Base-by-base conservation (phyloP, 1,284 basidiomycete species). In the Polyporus tsugae region DNA sequence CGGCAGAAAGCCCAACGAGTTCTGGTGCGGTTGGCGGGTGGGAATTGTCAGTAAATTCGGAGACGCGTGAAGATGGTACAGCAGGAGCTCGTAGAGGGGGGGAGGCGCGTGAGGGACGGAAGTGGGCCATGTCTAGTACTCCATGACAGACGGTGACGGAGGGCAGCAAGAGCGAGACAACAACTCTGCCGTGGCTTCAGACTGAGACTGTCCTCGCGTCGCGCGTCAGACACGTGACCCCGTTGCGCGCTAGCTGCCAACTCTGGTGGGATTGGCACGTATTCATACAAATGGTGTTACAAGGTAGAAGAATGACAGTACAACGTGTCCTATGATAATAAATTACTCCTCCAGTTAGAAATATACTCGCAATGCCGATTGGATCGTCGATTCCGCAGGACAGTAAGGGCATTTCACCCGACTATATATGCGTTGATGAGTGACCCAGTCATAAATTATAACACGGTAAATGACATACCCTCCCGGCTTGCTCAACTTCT, bases 371-470 rank as follows among this genome's bases (percentile, higher is more conserved):
- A 95, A 75, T 6, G 93, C 92, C 49, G 82, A 78, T 59, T 77
- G 81, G 42, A 87, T 80, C 60, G 82, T 81, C 2, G 92, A 92
- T 77, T 95, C 94, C 19, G 86, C 80, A n/a, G 95, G 95, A 77
- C 95, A 96, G 79, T 96, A 96, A 2, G 95, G 95, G 74, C 95
- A 96, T 77, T 96, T 96, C 67, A 95, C 91, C 7, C 91, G 89
- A 29, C 94, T 95, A 19, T 60, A 39, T 58, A 39, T 58, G 5
- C 39, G 29, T 39, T 74, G 10, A 71, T 17, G 44, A 67, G 42
- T 22, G 15, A 11, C 7, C 10, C 22, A 60, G 22, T 11, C 39
- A 35, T 38, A 25, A 44, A 46, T 15, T 7, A 13, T n/a, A 38
- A n/a, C 44, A 61, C 35, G 59, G 13, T 73, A 33, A 59, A 25